Evolutionary conservation across 1,284 basidiomycete genomes (phyloP).

Genomic region (Ceratobasidium theobromae): DNA sequence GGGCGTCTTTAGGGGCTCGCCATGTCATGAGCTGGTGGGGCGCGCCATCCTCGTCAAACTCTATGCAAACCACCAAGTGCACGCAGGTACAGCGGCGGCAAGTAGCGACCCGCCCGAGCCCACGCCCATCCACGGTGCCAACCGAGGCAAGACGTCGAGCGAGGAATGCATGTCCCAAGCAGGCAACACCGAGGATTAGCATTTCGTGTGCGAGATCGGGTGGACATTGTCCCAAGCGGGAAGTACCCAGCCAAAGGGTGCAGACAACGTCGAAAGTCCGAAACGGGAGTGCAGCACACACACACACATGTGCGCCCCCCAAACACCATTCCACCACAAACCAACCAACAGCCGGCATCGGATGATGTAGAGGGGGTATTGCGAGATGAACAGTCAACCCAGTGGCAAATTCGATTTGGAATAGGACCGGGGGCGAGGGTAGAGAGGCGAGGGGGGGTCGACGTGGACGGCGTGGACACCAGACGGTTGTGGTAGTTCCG

Average conservation of each 20-base stretch:
- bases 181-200: background rate
- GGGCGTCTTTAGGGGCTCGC: slow-evolving; percentile 18
- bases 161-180: background rate
- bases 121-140: background rate
- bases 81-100: background rate
- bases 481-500: background rate
- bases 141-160: background rate
- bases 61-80: slow-evolving; percentile 35
- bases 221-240: background rate
- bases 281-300: no score
- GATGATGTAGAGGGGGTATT: background rate
- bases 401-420: background rate
- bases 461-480: background rate
- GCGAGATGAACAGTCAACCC: no score
- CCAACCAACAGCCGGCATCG: no score
- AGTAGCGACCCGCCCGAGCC: background rate
- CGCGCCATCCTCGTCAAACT: slow-evolving; percentile 68
- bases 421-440: background rate
- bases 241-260: background rate
- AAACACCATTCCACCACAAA: no score
- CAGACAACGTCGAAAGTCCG: no score
- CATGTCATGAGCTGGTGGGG: slow-evolving; percentile 37
- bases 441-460: background rate
- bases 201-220: background rate
- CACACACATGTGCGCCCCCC: background rate